Evolutionary conservation across 148 eudicot species (phyloP).

Genomic region (Rhododendron simsii): DNA sequence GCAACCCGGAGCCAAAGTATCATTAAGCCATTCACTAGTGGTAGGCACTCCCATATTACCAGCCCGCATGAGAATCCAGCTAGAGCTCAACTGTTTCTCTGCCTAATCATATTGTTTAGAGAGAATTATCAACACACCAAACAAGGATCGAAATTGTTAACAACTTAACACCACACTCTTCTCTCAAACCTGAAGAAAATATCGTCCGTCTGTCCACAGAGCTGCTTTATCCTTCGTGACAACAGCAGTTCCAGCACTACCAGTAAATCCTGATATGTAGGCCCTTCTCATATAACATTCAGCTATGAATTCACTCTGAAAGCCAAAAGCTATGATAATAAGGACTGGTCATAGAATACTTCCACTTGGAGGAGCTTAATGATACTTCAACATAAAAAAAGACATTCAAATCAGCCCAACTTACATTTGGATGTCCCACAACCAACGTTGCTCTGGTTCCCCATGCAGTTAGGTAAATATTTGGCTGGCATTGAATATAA

Average conservation of each 20-base stretch:
- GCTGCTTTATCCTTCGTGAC: constrained; percentile 94
- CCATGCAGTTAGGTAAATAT: background rate
- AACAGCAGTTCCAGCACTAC: constrained; percentile 96
- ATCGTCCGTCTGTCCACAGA: constrained; percentile 97
- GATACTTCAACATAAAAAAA: background rate
- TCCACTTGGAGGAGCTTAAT: background rate
- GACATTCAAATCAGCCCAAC: background rate
- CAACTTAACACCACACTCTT: background rate
- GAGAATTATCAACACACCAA: background rate
- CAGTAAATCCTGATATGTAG: constrained; percentile 89
- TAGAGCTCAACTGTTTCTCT: constrained; percentile 79
- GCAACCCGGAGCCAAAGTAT: constrained; percentile 79
- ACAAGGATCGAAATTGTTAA: background rate
- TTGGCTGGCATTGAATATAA: background rate
- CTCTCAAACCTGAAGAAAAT: constrained; percentile 78
- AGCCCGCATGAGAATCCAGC: constrained; percentile 95
- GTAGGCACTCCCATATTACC: constrained; percentile 92
- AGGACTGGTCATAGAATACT: background rate
- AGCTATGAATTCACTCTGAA: constrained; percentile 96
- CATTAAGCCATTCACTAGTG: constrained; percentile 87
- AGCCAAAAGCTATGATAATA: constrained; percentile 18
- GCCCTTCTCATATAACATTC: constrained; percentile 85
- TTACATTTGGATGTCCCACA: constrained; percentile 2
- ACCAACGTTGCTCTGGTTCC: background rate
- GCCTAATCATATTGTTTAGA: constrained; percentile 45